Percentiles rank a stretch among this genome's conserved stretches.
Evolutionary conservation across 768 basidiomycete species (phyloP).

Genomic region (Coprinopsis marcescibilis): DNA sequence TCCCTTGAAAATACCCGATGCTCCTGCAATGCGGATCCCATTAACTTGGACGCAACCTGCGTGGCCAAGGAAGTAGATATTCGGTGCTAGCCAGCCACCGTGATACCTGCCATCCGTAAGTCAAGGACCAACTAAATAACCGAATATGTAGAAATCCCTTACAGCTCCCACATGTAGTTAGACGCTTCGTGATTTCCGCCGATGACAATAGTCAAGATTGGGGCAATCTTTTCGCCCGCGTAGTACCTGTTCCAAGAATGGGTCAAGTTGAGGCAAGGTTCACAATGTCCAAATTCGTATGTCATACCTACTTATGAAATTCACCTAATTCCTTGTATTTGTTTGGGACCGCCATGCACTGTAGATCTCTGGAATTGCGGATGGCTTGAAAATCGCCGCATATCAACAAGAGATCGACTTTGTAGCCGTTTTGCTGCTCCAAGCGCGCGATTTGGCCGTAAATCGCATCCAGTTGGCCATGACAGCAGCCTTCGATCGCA

Average conservation of each 20-base stretch:
- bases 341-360: constrained; percentile 85
- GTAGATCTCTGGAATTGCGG: constrained; percentile 76
- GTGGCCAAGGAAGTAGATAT: constrained; percentile 93
- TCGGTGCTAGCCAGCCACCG: constrained; percentile 94
- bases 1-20: constrained; percentile 86
- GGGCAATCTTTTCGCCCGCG: constrained; percentile 73
- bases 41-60: constrained; percentile 87
- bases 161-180: constrained; percentile 96
- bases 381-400: constrained; percentile 97
- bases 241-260: constrained; percentile 63
- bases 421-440: constrained; percentile 55
- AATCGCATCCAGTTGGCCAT: constrained; percentile 87
- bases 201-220: constrained; percentile 86
- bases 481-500: constrained; percentile 55
- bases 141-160: constrained; percentile 22
- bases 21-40: constrained; percentile 83
- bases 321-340: constrained; percentile 84
- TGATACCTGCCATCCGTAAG: constrained; percentile 58
- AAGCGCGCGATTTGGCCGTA: constrained; percentile 65
- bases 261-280: background rate
- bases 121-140: background rate
- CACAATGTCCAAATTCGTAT: background rate
- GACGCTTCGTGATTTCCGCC: constrained; percentile 98
- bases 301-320: constrained; percentile 64
- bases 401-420: constrained; percentile 81